Evolutionary conservation across 345 rosid species (phyloP).

Genomic region (Psidium friedrichsthalianum): DNA sequence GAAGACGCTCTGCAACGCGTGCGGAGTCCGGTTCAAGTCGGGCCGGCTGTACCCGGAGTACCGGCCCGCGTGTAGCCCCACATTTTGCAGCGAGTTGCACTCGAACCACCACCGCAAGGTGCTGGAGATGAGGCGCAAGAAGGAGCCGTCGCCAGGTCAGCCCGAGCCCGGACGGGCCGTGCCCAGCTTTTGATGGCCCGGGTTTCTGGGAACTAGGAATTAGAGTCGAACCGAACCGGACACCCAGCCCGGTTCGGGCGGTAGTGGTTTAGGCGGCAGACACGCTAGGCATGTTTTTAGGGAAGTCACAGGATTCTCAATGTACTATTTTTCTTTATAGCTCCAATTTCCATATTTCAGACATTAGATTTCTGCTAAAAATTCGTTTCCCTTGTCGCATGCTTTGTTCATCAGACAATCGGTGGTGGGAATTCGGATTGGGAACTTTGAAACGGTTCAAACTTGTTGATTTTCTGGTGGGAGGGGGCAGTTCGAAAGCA

Average conservation of each 20-base stretch:
- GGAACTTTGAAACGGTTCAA: background rate
- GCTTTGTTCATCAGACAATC: background rate
- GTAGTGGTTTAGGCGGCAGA: background rate
- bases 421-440: background rate
- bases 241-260: background rate
- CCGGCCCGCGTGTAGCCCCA: constrained; percentile 91
- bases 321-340: background rate
- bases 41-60: constrained; percentile 86
- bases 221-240: background rate
- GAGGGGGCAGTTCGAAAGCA: background rate
- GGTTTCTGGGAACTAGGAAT: background rate
- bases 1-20: constrained; percentile 86
- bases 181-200: background rate
- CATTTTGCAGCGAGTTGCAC: constrained; percentile 58
- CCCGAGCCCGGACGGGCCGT: constrained; percentile 17
- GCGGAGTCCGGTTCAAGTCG: constrained; percentile 90
- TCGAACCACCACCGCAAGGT: constrained; percentile 89
- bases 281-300: background rate
- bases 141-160: constrained; percentile 8
- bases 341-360: background rate
- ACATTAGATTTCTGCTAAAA: background rate
- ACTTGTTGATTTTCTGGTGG: background rate
- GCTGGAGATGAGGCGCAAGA: constrained; percentile 66
- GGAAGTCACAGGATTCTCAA: background rate
- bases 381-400: background rate